Evolutionary conservation across 805 yeast genomes (phyloP), one percentile per base, ranked within the genome.

Genomic region (Clavispora carvajalis): DNA sequence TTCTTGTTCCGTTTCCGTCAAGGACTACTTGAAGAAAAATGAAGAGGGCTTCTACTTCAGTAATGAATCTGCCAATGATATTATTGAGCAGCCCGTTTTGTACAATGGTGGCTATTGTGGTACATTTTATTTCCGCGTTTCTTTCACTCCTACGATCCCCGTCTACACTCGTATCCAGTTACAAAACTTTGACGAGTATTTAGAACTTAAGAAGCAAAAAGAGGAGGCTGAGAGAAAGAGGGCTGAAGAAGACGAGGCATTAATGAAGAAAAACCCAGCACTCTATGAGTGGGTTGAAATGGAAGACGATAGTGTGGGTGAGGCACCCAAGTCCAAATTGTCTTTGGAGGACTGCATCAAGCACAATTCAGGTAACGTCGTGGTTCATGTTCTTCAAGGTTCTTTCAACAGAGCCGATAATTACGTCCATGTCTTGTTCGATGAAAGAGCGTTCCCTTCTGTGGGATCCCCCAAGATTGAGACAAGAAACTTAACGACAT

Each of bases 121-220:
- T 31, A 51, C 57, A 5, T 54, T 85, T 26, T 54, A 56, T 21
- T 77, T 79, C 51, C 72, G 82, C 8, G 65, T 82, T 23, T 75
- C 85, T 1, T 83, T 83, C 59, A 59, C 82, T 37, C 90, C 93
- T 33, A 62, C 77, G 7, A 64, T 78, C 34, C 83, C 86, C 1
- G 80, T 81, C 2, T 79, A 73, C 52, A 71, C 86, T 9, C 71
- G 74, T 22, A 65, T 71, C 21, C 91, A 85, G 58, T 43, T 77
- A 17, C 60, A 63, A 8, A 71, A 75, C 41, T 63, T 73, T 37
- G 66, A 70, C 33, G 63, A 64, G n/a, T 67, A 71, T 45, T 61
- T 71, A 36, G 58, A 59, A 30, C 57, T 62, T 16, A 57, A 55
- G 15, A 62, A 63, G 41, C 63, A 69, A 51, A 47, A 50, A 18